Conservation (phyloP, 2,329 filamentous ascomycete species). For the Epichloe aotearoae region DNA sequence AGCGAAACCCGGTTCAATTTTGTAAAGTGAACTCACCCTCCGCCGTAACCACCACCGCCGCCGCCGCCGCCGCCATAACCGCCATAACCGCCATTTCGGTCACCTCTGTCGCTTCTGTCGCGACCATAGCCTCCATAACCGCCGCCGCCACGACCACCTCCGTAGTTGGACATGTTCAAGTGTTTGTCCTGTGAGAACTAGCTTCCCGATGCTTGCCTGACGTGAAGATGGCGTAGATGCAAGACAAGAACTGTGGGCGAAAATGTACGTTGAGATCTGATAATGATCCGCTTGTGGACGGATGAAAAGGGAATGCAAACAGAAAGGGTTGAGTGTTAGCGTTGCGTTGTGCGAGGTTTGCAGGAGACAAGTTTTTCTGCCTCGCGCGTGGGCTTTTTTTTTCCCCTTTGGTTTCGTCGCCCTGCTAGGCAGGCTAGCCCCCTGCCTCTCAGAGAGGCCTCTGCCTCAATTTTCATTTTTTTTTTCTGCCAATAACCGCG, state of each 20-base stretch:
- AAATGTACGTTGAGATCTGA: neutral
- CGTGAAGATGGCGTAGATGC: neutral
- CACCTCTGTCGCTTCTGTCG: constrained; percentile 33
- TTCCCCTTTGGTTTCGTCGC: constrained; percentile 5
- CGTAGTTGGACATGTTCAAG: constrained; percentile 33
- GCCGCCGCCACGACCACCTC: constrained; percentile 22
- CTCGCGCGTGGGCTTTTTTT: constrained; percentile 11
- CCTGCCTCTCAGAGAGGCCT: constrained; percentile 6
- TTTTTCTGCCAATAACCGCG: constrained; percentile 6
- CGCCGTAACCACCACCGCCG: constrained; percentile 20
- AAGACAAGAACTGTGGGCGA: neutral
- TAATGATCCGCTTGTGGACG: constrained; percentile 10
- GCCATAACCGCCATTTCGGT: constrained; percentile 25
- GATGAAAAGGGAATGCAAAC: constrained; percentile 16
- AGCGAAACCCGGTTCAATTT: neutral
- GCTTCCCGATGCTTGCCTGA: neutral
- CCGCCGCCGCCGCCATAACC: constrained; percentile 22
- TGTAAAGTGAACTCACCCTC: constrained; percentile 22
- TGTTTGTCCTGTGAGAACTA: neutral
- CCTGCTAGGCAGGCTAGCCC: constrained; percentile 5
- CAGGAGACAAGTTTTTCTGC: constrained; percentile 12
- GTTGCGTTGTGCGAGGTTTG: constrained; percentile 10
- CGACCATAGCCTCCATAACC: constrained; percentile 26
- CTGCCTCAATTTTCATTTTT: constrained; percentile 8
- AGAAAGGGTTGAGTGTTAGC: constrained; percentile 5